Conservation (phyloP, 768 basidiomycete species). For the Gymnopilus junonius region DNA sequence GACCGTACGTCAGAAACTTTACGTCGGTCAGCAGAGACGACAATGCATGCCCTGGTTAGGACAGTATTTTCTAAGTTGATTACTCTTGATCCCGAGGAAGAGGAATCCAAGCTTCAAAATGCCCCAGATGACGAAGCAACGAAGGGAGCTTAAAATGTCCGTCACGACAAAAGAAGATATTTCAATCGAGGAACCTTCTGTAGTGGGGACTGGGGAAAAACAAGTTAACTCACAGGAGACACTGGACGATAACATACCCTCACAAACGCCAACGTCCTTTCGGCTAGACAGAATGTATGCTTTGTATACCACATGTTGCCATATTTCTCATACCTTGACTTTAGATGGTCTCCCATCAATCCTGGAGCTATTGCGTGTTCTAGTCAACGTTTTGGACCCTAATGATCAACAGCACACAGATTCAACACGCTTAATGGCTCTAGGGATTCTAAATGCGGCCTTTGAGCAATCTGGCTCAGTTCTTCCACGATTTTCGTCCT, state of each 20-base stretch:
- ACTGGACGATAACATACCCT: conserved; percentile 19
- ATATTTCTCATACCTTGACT: conserved; percentile 8
- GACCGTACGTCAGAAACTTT: conserved; percentile 65
- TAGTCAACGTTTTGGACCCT: conserved; percentile 95
- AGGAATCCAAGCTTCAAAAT: conserved; percentile 67
- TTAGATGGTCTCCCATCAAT: conserved; percentile 92
- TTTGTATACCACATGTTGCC: conserved; percentile 1
- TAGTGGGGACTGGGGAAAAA: neutral
- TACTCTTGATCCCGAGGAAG: conserved; percentile 60
- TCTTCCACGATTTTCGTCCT: conserved; percentile 78
- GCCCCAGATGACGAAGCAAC: conserved; percentile 51
- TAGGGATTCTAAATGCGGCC: conserved; percentile 85
- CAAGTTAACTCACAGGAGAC: neutral
- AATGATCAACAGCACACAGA: conserved; percentile 95
- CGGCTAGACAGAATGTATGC: conserved; percentile 47
- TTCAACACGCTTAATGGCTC: conserved; percentile 87
- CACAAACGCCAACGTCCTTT: conserved; percentile 28
- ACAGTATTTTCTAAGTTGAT: conserved; percentile 81
- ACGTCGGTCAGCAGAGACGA: conserved; percentile 84
- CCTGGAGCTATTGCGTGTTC: conserved; percentile 88
- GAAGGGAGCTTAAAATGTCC: conserved; percentile 67
- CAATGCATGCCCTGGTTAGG: conserved; percentile 87
- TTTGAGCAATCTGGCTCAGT: conserved; percentile 83
- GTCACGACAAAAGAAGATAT: conserved; percentile 46
- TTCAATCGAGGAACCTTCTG: conserved; percentile 1